Percentiles rank a stretch among this genome's conserved stretches.
Evolutionary conservation across 2,329 filamentous ascomycete species (phyloP).

Genomic region (Aspergillus ochraceus): DNA sequence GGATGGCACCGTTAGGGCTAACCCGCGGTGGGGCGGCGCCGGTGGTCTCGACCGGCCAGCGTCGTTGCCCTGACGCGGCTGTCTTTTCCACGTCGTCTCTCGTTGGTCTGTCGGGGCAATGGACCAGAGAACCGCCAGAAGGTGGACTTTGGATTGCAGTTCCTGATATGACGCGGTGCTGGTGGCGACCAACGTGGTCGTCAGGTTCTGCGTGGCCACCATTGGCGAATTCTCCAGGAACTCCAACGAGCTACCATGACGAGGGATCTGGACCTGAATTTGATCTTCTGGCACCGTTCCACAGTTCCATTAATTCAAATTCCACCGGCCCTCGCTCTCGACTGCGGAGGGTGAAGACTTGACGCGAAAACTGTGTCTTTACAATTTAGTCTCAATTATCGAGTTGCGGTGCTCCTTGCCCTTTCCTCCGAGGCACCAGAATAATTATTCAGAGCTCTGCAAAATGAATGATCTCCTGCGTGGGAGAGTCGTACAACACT

Average conservation of each 20-base stretch:
- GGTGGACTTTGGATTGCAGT: background rate
- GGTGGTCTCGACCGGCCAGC: background rate
- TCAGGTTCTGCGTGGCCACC: background rate
- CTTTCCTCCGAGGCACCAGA: too few relatives aligned
- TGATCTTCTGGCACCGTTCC: too few relatives aligned
- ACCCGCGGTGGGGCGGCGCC: background rate
- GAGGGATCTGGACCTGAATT: too few relatives aligned
- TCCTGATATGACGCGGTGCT: background rate
- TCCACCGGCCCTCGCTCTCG: too few relatives aligned
- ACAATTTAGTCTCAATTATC: too few relatives aligned
- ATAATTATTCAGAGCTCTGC: too few relatives aligned
- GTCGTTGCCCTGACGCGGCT: background rate
- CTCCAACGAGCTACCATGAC: background rate
- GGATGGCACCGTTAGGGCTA: background rate
- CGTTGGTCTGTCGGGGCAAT: background rate
- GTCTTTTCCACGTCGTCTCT: background rate
- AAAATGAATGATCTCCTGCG: too few relatives aligned
- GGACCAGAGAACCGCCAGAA: background rate
- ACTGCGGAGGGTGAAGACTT: too few relatives aligned
- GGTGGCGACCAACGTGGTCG: background rate
- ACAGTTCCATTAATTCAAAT: background rate
- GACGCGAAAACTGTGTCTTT: too few relatives aligned
- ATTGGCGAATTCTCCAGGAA: background rate
- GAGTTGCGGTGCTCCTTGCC: too few relatives aligned
- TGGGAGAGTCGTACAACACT: too few relatives aligned